Percentiles rank a stretch among this genome's conserved stretches.
Evolutionary conservation across 306 rosid genomes (phyloP).

Genomic region (Hylodesmum podocarpum): DNA sequence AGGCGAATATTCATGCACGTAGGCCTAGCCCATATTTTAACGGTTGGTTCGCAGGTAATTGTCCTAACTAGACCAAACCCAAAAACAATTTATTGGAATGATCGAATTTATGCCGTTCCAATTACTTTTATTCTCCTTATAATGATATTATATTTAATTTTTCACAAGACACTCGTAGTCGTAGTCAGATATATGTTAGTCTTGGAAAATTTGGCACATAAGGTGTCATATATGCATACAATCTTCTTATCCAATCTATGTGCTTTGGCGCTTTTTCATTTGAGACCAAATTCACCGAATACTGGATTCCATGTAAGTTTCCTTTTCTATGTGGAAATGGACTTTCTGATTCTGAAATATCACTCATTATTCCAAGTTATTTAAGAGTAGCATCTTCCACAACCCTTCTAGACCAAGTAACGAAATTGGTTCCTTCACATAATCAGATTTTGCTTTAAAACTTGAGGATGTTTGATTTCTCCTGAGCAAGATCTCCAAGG

Average conservation of each 20-base stretch:
- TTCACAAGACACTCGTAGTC: no score
- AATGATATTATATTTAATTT: no score
- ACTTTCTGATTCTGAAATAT: slow-evolving; percentile 19
- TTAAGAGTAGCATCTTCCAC: slow-evolving; percentile 10
- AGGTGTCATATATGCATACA: neutral
- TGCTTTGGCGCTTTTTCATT: neutral
- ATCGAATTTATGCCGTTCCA: no score
- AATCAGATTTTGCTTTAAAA: slow-evolving; percentile 37
- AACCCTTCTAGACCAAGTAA: slow-evolving; percentile 16
- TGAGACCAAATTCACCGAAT: neutral
- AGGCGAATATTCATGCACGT: no score
- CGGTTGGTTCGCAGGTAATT: no score
- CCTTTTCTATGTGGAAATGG: slow-evolving; percentile 36
- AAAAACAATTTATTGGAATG: no score
- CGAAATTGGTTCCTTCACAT: slow-evolving; percentile 23
- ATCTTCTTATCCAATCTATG: neutral
- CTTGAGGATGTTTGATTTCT: slow-evolving; percentile 16
- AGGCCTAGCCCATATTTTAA: no score
- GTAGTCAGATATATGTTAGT: slow-evolving; percentile 23
- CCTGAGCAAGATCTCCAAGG: slow-evolving; percentile 25
- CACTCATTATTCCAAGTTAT: slow-evolving; percentile 25
- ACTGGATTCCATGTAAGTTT: slow-evolving; percentile 15
- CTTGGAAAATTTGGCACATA: slow-evolving; percentile 32
- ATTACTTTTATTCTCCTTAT: no score
- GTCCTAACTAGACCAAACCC: no score